Conservation (phyloP, 345 rosid genomes). For the Eucalyptus urophylla region DNA sequence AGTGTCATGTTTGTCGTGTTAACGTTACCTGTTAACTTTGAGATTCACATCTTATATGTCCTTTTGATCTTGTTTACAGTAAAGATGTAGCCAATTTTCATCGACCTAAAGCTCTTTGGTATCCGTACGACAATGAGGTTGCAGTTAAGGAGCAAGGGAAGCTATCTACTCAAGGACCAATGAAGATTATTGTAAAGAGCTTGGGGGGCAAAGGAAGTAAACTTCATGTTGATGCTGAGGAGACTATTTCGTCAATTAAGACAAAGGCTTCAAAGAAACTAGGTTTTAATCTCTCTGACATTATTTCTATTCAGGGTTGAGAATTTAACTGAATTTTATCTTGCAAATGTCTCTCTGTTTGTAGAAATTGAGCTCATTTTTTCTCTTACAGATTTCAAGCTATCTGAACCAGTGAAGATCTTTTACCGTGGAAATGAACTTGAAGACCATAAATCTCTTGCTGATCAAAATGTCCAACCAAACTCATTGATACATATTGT, state of each 20-base stretch:
- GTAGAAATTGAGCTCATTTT: background rate
- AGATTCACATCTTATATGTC: background rate
- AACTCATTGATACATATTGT: constrained; percentile 90
- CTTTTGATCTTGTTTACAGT: constrained; percentile 27
- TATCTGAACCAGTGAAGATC: constrained; percentile 66
- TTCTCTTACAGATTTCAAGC: constrained; percentile 74
- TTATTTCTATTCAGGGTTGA: background rate
- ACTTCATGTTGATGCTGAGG: constrained; percentile 79
- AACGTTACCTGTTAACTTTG: background rate
- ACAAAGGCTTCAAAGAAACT: constrained; percentile 88
- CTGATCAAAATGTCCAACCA: constrained; percentile 75
- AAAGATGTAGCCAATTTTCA: constrained; percentile 94
- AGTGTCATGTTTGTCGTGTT: background rate
- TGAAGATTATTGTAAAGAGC: constrained; percentile 88
- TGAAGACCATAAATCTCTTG: constrained; percentile 69
- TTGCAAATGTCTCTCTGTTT: background rate
- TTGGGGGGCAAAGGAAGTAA: constrained; percentile 97
- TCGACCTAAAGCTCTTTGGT: constrained; percentile 93
- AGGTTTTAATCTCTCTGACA: constrained; percentile 40
- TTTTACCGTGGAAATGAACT: constrained; percentile 85
- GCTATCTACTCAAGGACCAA: constrained; percentile 64
- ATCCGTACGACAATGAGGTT: constrained; percentile 89
- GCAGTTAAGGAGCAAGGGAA: constrained; percentile 83
- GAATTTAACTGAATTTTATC: background rate
- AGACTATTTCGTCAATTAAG: constrained; percentile 67